phyloP scores from a whole-genome alignment of 805 yeast genomes.

The Kazachstania taianensis region DNA sequence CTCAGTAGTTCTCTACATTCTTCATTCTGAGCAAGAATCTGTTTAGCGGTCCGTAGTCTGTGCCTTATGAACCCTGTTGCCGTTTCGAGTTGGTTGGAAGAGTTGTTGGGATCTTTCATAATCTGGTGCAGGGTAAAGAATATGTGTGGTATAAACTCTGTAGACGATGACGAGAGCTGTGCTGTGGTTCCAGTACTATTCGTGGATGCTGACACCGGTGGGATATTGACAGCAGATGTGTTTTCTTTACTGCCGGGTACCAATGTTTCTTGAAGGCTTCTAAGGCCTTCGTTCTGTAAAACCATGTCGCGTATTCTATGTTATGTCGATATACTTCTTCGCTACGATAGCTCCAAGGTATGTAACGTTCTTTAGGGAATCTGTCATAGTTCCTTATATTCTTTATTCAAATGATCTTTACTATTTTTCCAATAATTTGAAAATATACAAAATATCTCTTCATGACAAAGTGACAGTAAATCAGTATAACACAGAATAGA shows the following conservation, averaged over 20 bases:
- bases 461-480: too few relatives aligned
- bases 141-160: slow-evolving; percentile 28
- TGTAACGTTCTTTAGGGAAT: too few relatives aligned
- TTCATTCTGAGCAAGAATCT: slow-evolving; percentile 24
- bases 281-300: slow-evolving; percentile 5
- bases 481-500: too few relatives aligned
- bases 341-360: too few relatives aligned
- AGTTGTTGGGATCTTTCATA: slow-evolving; percentile 26
- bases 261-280: slow-evolving; percentile 4
- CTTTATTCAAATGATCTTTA: too few relatives aligned
- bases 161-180: slow-evolving; percentile 3
- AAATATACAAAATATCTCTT: too few relatives aligned
- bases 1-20: slow-evolving; percentile 18
- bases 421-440: too few relatives aligned
- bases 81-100: slow-evolving; percentile 24
- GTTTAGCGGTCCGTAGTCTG: slow-evolving; percentile 23
- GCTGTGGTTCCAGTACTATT: not conserved
- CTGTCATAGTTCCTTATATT: too few relatives aligned
- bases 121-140: slow-evolving; percentile 25
- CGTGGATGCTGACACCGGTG: slow-evolving; percentile 4
- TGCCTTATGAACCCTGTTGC: slow-evolving; percentile 27
- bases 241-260: slow-evolving; percentile 4
- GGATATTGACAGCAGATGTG: not conserved
- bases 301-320: too few relatives aligned
- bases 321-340: too few relatives aligned